Evolutionary conservation across 2,329 filamentous ascomycete genomes (phyloP).

Genomic region (Verticillium isaacii): DNA sequence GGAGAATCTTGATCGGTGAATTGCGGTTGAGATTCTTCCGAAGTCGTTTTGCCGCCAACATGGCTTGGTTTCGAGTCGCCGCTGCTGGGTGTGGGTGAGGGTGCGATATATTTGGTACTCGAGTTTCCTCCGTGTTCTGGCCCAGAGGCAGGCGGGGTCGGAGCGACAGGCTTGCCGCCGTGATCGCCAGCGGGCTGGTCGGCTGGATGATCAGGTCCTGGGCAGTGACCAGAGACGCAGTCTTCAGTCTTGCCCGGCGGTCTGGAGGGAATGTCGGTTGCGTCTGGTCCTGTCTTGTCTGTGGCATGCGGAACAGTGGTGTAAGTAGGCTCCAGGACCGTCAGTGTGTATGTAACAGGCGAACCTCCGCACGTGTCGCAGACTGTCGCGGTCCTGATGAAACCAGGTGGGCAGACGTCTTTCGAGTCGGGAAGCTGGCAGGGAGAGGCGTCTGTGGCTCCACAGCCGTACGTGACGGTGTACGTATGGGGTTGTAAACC

Average conservation of each 20-base stretch:
- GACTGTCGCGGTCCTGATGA: neutral
- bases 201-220: neutral
- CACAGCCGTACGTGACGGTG: neutral
- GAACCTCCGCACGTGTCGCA: neutral
- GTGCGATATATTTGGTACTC: neutral
- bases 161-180: neutral
- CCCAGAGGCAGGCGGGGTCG: neutral
- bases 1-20: neutral
- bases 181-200: neutral
- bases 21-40: neutral
- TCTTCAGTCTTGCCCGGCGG: neutral
- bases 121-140: neutral
- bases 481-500: neutral
- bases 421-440: neutral
- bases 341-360: neutral
- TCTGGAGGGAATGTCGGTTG: neutral
- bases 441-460: neutral
- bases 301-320: neutral
- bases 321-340: neutral
- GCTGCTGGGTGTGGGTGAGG: neutral
- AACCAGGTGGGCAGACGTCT: neutral
- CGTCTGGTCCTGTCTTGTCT: neutral
- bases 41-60: neutral
- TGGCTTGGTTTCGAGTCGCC: neutral
- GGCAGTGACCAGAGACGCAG: neutral